These are phyloP conservation scores for Brassica napus DNA, from an alignment of 345 rosid species.

Conservation along the genomic window DNA sequence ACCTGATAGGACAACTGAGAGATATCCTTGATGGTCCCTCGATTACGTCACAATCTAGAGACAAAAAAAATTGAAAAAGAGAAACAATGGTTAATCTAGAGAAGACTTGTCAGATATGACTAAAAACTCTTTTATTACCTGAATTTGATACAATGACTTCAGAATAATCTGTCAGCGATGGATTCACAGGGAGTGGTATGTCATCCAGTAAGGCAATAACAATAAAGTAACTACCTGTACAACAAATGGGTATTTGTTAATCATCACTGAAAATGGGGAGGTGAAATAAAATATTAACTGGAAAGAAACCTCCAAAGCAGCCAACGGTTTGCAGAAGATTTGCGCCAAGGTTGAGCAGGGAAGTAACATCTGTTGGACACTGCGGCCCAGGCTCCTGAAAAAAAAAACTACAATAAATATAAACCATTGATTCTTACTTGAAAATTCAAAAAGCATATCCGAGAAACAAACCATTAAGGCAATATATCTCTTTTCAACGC, in stretches of 20 bases:
- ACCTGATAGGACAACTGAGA: slow-evolving; percentile 95
- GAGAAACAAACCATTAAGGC: slow-evolving; percentile 50
- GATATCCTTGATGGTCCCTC: slow-evolving; percentile 93
- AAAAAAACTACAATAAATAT: neutral
- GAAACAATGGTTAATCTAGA: no score
- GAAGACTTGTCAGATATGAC: no score
- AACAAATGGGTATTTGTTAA: slow-evolving; percentile 27
- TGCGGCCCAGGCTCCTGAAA: slow-evolving; percentile 80
- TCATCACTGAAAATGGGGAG: slow-evolving; percentile 30
- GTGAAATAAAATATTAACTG: slow-evolving; percentile 8
- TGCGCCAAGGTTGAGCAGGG: slow-evolving; percentile 69
- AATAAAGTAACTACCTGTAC: slow-evolving; percentile 61
- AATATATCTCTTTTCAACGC: slow-evolving; percentile 61
- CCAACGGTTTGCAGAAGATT: slow-evolving; percentile 95
- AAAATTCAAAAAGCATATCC: neutral
- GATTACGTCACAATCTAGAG: slow-evolving; percentile 68
- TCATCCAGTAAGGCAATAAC: slow-evolving; percentile 60
- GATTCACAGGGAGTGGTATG: slow-evolving; percentile 43
- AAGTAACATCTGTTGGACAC: slow-evolving; percentile 65
- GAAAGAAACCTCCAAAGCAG: slow-evolving; percentile 60
- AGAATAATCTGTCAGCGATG: slow-evolving; percentile 56
- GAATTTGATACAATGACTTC: slow-evolving; percentile 46
- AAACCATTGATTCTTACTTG: neutral
- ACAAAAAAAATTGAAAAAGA: slow-evolving; percentile 14
- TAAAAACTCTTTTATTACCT: no score